Base-by-base conservation (phyloP, 2,329 filamentous ascomycete genomes). In the Colletotrichum sublineola region DNA sequence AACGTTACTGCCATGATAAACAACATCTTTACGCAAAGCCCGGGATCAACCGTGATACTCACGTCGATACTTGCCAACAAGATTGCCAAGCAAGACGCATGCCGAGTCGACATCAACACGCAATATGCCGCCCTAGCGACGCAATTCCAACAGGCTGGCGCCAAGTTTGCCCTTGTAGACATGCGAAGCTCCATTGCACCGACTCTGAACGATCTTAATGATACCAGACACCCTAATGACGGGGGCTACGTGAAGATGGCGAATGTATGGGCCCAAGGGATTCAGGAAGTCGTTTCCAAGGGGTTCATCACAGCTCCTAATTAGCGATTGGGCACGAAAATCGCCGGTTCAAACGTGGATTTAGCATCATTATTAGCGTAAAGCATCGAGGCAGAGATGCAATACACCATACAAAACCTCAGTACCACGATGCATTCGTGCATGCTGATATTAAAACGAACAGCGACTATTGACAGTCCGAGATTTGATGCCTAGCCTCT, bases 161-260 rank as follows among this genome's bases (percentile, higher is more conserved):
- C 57, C 5, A 76, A 74, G 62, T 62, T 76, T 20, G 70, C 74
- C 1, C 44, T 75, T 12, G 76, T 75, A 11, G 75, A 77, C 46
- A 75, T 77, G 74, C 60, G 73, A 9, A 69, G 74, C 7, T n/a
- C 71, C n/a, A 74, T 63, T 15, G 75, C 67, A 1, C 75, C 73
- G 6, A 64, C 62, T 7, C 58, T 72, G 5, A 46, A 62, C 11
- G 74, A 77, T 24, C 60, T 77, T 12, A 40, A 60, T 15, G 72
- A 74, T 20, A 68, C 48, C 1, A 63, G 70, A 20, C 72, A 74
- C 40, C 72, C 72, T 0, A 74, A 74, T 14, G 72, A 74, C 12
- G 68, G 56, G 12, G 72, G 72, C 1, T 74, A 74, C 18, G 50
- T 61, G 1, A 74, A 74, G 38, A 74, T 74, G 72, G 72, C 72